phyloP scores from a whole-genome alignment of 352 stramenopile genomes.

The Phytophthora citrophthora region DNA sequence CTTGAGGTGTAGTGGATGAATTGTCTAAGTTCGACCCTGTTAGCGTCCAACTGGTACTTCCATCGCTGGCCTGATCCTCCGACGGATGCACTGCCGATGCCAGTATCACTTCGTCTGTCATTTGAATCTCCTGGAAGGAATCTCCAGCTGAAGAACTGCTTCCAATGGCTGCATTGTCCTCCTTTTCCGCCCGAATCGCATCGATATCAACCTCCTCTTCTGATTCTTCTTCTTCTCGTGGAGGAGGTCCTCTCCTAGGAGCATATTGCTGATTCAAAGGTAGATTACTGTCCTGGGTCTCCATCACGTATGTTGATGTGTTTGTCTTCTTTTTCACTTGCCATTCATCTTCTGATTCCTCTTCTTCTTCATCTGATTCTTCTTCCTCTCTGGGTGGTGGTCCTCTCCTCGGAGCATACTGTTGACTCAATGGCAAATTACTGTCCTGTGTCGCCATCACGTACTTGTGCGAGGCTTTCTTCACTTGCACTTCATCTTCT shows the following conservation, averaged over 20 bases:
- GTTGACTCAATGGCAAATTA: conserved; percentile 27
- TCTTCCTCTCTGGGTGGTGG: conserved; percentile 24
- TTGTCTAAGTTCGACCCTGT: conserved; percentile 20
- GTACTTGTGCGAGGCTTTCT: not conserved
- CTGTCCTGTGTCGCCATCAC: conserved; percentile 1
- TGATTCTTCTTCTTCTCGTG: not conserved
- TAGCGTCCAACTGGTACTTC: conserved; percentile 23
- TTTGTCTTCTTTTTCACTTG: conserved; percentile 5
- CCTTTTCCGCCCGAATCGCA: not conserved
- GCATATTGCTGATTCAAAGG: conserved; percentile 29
- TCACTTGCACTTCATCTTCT: conserved; percentile 3
- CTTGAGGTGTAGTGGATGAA: conserved; percentile 14
- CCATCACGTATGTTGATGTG: not conserved
- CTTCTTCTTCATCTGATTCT: conserved; percentile 11
- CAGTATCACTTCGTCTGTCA: conserved; percentile 8
- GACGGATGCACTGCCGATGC: conserved; percentile 1
- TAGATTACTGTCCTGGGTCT: conserved; percentile 1
- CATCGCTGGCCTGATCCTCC: conserved; percentile 25
- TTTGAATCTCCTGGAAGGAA: conserved; percentile 31
- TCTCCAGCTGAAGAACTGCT: conserved; percentile 15
- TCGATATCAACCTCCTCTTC: conserved; percentile 2
- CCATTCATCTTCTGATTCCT: conserved; percentile 8
- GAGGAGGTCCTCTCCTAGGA: conserved; percentile 21
- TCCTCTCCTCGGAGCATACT: conserved; percentile 25
- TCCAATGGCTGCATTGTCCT: conserved; percentile 19